These are phyloP conservation scores for Coriolopsis trogii DNA, from an alignment of 1,284 basidiomycete species.

Conservation along the genomic window DNA sequence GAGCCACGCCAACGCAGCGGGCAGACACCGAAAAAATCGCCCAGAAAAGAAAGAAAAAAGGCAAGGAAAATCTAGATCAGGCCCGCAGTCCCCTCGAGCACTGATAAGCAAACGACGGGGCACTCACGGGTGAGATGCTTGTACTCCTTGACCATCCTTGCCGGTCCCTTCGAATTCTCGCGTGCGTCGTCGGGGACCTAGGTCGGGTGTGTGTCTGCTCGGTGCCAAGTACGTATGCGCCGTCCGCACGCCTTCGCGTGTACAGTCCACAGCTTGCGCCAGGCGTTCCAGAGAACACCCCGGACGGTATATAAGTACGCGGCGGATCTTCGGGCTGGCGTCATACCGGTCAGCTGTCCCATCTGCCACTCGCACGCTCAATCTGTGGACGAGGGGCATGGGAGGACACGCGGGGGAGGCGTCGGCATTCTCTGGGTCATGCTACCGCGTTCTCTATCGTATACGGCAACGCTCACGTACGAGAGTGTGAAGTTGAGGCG, in stretches of 20 bases:
- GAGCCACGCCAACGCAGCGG: too few relatives aligned
- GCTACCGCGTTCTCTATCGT: too few relatives aligned
- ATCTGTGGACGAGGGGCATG: not conserved
- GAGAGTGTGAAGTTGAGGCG: not conserved
- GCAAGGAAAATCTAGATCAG: not conserved
- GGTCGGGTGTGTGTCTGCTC: not conserved
- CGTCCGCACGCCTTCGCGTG: not conserved
- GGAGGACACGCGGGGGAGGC: not conserved
- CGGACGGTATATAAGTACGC: conserved; percentile 22
- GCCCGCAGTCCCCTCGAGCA: conserved; percentile 7
- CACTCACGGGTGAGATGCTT: conserved; percentile 32
- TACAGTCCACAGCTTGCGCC: too few relatives aligned
- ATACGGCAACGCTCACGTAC: not conserved
- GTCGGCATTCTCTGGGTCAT: not conserved
- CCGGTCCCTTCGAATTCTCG: not conserved
- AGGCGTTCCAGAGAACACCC: not conserved
- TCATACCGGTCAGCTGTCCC: conserved; percentile 14
- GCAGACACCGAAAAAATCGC: too few relatives aligned
- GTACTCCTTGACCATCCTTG: conserved; percentile 27
- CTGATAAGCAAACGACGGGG: not conserved
- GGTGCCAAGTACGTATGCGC: not conserved
- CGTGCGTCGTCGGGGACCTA: not conserved
- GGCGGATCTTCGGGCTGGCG: conserved; percentile 14
- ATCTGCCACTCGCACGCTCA: conserved; percentile 2
- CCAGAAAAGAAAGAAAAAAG: not conserved